Evolutionary conservation across 139 green algal species (phyloP), one percentile per base, ranked within the genome.

Genomic region (Edaphochlamys debaryana): DNA sequence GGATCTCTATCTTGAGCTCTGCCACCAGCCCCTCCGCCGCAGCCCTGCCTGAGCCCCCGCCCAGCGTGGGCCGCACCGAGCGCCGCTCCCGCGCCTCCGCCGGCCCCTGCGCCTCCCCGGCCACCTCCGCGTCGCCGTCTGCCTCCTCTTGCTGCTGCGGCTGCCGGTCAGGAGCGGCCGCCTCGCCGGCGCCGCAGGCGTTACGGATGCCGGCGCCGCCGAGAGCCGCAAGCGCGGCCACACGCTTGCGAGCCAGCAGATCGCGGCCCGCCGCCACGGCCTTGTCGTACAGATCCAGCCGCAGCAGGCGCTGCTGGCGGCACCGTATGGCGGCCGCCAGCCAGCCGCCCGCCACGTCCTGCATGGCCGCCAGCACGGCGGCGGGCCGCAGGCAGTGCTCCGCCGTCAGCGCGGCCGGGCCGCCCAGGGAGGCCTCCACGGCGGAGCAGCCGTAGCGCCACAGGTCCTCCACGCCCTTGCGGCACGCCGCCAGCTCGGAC

Each of bases 291-390:
- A 84, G 66, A 5, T 84, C 34, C 0, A 60, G 4, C 11, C 78
- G 78, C 42, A 84, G 62, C 66, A 54, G 36, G 45, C 78, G 78
- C 78, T 84, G 78, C 45, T 68, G 45, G 27, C 78, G 78, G 64
- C 78, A 84, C 19, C 78, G 78, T 36, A 17, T 36, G 48, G 78
- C 78, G 48, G 78, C 78, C 64, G 30, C 66, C 66, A 84, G 78
- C 78, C 78, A 84, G 48, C 66, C 66, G 37, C 45, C 78, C 0
- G 66, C 78, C 27, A 84, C 66, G 37, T 75, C 78, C 27, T 69
- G 36, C 78, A 82, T 52, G n/a, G 76, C 76, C 20, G 32, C 45
- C 66, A 84, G 66, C 19, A 84, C 50, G 78, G 63, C 63, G 9
- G 42, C 7, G 15, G 78, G 66, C 37, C 64, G 64, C 27, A 42